Percentiles rank a stretch among this genome's conserved stretches.
phyloP scores from a whole-genome alignment of 495 filamentous ascomycete genomes.

The Lasiosphaeria hispida region DNA sequence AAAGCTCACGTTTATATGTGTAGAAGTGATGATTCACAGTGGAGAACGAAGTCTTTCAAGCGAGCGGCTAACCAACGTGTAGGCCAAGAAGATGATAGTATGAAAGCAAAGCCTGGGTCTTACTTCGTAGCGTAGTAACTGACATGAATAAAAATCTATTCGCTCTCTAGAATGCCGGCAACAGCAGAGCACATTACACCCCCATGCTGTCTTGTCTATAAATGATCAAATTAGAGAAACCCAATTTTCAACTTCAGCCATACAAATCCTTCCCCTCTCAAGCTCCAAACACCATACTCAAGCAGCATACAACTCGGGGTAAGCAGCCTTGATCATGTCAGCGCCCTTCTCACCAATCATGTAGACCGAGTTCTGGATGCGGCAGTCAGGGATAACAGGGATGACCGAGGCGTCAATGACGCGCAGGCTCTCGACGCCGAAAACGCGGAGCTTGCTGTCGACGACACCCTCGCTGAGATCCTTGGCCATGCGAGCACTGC shows the following conservation, averaged over 20 bases:
- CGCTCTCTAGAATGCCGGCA: too few relatives aligned
- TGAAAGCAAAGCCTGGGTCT: too few relatives aligned
- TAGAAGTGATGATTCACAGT: too few relatives aligned
- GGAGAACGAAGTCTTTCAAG: too few relatives aligned
- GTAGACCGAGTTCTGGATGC: conserved; percentile 53
- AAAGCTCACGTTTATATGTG: too few relatives aligned
- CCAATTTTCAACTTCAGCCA: neutral
- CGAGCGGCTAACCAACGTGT: too few relatives aligned
- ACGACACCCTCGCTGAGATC: conserved; percentile 54
- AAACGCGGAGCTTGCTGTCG: conserved; percentile 51
- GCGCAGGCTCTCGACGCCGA: conserved; percentile 52
- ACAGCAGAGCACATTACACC: too few relatives aligned
- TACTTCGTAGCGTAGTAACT: too few relatives aligned
- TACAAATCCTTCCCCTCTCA: neutral
- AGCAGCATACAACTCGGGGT: conserved; percentile 31
- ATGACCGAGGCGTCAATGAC: conserved; percentile 51
- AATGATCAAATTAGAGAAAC: neutral
- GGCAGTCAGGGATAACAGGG: conserved; percentile 46
- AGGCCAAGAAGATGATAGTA: too few relatives aligned
- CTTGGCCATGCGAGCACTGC: conserved; percentile 53
- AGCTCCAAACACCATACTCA: neutral
- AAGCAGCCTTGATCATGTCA: conserved; percentile 45
- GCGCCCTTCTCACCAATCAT: conserved; percentile 57
- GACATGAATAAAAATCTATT: too few relatives aligned
- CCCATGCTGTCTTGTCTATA: too few relatives aligned